These are phyloP conservation scores for Salix brachista DNA, from an alignment of 345 rosid genomes.

Conservation along the genomic window DNA sequence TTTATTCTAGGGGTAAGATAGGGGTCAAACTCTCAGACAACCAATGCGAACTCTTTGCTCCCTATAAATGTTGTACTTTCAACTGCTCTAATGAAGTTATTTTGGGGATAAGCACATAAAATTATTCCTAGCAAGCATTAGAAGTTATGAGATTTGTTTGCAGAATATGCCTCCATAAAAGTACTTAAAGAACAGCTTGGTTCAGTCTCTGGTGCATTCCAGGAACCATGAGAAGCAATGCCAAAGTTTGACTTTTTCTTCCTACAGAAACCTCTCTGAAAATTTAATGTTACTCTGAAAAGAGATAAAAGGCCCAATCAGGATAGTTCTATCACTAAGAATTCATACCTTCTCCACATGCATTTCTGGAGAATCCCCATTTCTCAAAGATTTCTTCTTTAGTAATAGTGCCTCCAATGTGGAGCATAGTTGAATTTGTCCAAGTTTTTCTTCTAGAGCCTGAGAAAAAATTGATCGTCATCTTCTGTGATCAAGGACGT, in stretches of 20 bases:
- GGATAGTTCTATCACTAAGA: slow-evolving; percentile 4
- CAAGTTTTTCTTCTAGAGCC: slow-evolving; percentile 63
- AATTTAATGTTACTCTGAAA: no score
- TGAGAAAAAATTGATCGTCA: slow-evolving; percentile 25
- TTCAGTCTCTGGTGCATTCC: background rate
- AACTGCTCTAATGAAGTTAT: background rate
- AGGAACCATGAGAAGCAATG: background rate
- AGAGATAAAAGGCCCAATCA: no score
- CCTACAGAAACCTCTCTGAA: background rate
- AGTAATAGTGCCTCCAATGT: slow-evolving; percentile 62
- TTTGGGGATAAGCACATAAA: background rate
- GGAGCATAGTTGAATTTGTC: slow-evolving; percentile 53
- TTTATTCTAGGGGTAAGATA: no score
- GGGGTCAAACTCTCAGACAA: no score
- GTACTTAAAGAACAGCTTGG: background rate
- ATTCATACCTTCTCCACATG: slow-evolving; percentile 63
- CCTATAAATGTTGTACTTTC: no score
- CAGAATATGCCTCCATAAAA: background rate
- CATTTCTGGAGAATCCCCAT: slow-evolving; percentile 56
- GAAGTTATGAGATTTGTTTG: background rate
- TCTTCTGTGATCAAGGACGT: background rate
- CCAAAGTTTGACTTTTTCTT: no score
- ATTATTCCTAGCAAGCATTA: background rate
- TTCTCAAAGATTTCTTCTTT: slow-evolving; percentile 59
- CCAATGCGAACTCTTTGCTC: no score